Base-by-base conservation (phyloP, 345 rosid genomes). In the Garcia nutans region DNA sequence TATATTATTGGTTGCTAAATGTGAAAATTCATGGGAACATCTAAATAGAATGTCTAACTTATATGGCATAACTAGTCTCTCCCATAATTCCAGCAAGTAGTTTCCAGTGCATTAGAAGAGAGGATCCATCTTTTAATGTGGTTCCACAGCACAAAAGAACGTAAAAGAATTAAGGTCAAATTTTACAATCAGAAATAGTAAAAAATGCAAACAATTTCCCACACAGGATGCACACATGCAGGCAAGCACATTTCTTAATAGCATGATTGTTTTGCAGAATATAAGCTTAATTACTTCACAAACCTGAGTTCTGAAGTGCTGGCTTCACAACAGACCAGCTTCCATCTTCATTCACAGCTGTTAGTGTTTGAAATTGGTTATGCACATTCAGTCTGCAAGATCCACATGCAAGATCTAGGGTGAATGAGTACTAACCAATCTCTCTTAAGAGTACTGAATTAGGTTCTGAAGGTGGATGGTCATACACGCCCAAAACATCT, bases 341-440 rank as follows among this genome's bases (percentile, higher is more conserved):
- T 74, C 98, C 98, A 24, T 89, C 94, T 79, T 87, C 92, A 31
- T 76, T 79, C 76, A 95, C 97, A 75, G 91, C 99, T 93, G 88
- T 72, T 44, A 26, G 8, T 44, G 20, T 47, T 61, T 13, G 73
- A 74, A 67, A 42, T 55, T 1, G 23, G 73, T 71, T 50, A 74
- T 55, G 31, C 23, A 47, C 24, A 70, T 75, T 17, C 3, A 63
- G 44, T 20, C 42, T 72, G 54, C 56, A 9, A 49, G 44, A 23
- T 58, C 65, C 8, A 44, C 8, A 26, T 23, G 26, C 45, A 49
- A n/a, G 16, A 73, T 72, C 56, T 41, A 65, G 13, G 33, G 71
- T 70, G 54, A 47, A 31, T 58, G 69, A 71, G 45, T 54, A 73
- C 93, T 75, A 74, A 89, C 98, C 97, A 10, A 95, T 95, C 88